A percentile compares a stretch with the other conserved stretches of the same genome.
Conservation (phyloP, 306 rosid species). For the Gastrolobium bilobum region DNA sequence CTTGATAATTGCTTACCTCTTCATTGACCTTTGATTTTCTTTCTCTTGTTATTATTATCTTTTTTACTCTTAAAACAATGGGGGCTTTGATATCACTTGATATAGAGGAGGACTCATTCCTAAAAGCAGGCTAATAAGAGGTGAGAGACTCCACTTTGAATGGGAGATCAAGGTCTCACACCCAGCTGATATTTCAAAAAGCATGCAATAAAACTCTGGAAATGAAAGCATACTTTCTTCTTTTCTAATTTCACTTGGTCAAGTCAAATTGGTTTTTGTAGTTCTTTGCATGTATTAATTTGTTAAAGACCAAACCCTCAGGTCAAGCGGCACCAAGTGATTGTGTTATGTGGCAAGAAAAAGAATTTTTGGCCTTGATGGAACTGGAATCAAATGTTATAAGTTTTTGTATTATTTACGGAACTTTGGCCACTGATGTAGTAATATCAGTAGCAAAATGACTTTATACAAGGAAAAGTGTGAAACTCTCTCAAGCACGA, state of each 20-base stretch:
- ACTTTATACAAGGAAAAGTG: too few species aligned
- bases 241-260: constrained; percentile 20
- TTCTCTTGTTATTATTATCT: not conserved
- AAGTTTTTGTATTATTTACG: too few species aligned
- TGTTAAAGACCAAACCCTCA: not conserved
- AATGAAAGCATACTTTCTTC: not conserved
- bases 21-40: constrained; percentile 3
- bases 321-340: constrained; percentile 9
- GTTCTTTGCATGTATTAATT: constrained; percentile 13
- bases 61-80: constrained; percentile 6
- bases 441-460: too few species aligned
- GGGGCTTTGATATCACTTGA: constrained; percentile 1
- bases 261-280: not conserved
- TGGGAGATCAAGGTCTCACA: constrained; percentile 18
- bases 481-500: too few species aligned
- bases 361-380: too few species aligned
- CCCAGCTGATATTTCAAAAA: constrained; percentile 7
- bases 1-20: constrained; percentile 16
- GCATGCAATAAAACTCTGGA: not conserved
- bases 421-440: too few species aligned
- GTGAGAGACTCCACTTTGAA: not conserved
- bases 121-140: not conserved
- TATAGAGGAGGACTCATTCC: not conserved
- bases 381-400: too few species aligned
- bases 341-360: too few species aligned